Evolutionary conservation across 2,329 filamentous ascomycete genomes (phyloP).

Genomic region (Thermothelomyces thermophilus): DNA sequence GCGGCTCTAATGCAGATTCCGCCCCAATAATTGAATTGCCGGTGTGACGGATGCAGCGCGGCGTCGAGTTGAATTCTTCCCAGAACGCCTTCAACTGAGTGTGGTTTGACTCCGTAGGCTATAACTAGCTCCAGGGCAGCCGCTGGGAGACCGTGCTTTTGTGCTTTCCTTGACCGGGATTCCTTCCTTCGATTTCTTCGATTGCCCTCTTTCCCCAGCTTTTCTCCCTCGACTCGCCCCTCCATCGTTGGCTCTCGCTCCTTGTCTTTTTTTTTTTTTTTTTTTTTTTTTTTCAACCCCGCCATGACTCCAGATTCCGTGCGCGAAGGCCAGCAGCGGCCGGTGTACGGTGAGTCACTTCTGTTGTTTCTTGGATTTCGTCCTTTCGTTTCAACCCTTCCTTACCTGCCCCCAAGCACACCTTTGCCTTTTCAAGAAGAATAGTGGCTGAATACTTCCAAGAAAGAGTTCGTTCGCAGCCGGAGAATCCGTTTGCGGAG

Average conservation of each 20-base stretch:
- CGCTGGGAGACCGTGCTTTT: background rate
- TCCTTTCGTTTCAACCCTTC: background rate
- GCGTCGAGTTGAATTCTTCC: background rate
- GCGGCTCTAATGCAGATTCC: conserved; percentile 15
- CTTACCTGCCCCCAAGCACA: background rate
- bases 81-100: background rate
- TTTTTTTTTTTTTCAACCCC: background rate
- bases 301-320: conserved; percentile 15
- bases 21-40: conserved; percentile 3
- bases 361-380: background rate
- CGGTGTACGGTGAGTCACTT: conserved; percentile 25
- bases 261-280: background rate
- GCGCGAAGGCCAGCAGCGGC: conserved; percentile 16
- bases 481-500: conserved; percentile 83
- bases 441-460: conserved; percentile 56
- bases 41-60: background rate
- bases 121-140: background rate
- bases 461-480: conserved; percentile 62
- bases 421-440: conserved; percentile 29
- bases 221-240: background rate
- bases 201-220: background rate
- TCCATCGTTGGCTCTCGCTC: no score
- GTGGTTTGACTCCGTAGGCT: no score
- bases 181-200: background rate
- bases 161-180: background rate